phyloP scores from a whole-genome alignment of 2,329 filamentous ascomycete genomes.

The Calcarisporium arbuscula region DNA sequence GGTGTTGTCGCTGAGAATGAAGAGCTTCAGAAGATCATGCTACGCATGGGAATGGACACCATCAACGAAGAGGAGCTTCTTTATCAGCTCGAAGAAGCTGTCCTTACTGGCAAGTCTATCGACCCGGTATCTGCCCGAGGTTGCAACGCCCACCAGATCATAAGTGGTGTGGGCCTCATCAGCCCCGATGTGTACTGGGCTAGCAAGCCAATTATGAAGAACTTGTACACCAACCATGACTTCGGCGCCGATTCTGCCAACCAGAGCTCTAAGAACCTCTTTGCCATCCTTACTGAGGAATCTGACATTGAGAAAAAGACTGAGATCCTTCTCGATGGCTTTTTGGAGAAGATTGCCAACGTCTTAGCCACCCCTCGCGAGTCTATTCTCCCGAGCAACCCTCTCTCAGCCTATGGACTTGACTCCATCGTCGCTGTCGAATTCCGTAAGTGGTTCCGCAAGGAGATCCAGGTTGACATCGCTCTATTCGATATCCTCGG shows the following conservation, averaged over 20 bases:
- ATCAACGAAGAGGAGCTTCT: conserved; percentile 18
- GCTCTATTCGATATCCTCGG: conserved; percentile 16
- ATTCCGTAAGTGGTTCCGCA: conserved; percentile 15
- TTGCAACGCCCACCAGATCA: conserved; percentile 16
- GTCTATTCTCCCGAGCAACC: conserved; percentile 9
- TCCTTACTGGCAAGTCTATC: conserved; percentile 10
- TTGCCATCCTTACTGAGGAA: conserved; percentile 10
- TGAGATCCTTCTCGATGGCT: conserved; percentile 11
- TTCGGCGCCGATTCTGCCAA: conserved; percentile 10
- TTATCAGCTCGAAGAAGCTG: conserved; percentile 15
- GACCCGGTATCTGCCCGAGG: conserved; percentile 9
- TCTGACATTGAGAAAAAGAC: conserved; percentile 7
- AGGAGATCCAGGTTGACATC: conserved; percentile 13
- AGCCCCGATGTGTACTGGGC: conserved; percentile 18
- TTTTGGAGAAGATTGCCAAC: conserved; percentile 14
- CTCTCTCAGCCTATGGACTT: conserved; percentile 15
- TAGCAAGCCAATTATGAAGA: conserved; percentile 15
- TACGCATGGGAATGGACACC: conserved; percentile 11
- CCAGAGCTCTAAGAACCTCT: conserved; percentile 13
- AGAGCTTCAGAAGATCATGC: conserved; percentile 10
- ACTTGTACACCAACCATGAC: conserved; percentile 17
- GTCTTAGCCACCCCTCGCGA: conserved; percentile 10
- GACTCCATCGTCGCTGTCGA: conserved; percentile 18
- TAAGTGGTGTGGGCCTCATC: conserved; percentile 16
- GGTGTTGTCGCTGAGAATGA: conserved; percentile 15